phyloP scores from a whole-genome alignment of 805 yeast species.

The Yamadazyma nakazawae region DNA sequence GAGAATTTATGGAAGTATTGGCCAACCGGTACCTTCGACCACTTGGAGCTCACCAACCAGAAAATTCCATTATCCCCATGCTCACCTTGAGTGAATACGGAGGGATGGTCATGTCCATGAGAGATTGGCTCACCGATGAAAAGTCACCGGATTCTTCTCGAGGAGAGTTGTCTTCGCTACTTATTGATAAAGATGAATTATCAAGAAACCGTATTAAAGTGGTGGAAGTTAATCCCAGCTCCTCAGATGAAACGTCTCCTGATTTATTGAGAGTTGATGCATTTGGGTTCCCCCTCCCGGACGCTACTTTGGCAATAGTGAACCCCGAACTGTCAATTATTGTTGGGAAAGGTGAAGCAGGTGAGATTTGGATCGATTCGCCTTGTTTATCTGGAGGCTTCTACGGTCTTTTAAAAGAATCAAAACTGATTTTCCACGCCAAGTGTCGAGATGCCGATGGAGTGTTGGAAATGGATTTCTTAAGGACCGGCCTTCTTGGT shows the following conservation, averaged over 20 bases:
- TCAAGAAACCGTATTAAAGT: slow-evolving; percentile 70
- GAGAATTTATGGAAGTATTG: slow-evolving; percentile 86
- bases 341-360: slow-evolving; percentile 75
- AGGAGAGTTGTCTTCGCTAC: slow-evolving; percentile 56
- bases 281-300: slow-evolving; percentile 92
- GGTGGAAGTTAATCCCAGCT: slow-evolving; percentile 54
- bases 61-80: slow-evolving; percentile 81
- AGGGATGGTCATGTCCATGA: slow-evolving; percentile 87
- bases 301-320: slow-evolving; percentile 88
- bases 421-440: slow-evolving; percentile 77
- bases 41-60: slow-evolving; percentile 74
- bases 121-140: slow-evolving; percentile 79
- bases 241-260: slow-evolving; percentile 40
- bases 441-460: slow-evolving; percentile 73
- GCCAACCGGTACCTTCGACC: slow-evolving; percentile 90
- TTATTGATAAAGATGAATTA: slow-evolving; percentile 70
- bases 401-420: slow-evolving; percentile 66
- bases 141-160: slow-evolving; percentile 20
- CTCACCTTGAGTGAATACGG: slow-evolving; percentile 90
- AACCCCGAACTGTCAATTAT: slow-evolving; percentile 85
- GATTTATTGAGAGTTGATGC: slow-evolving; percentile 70
- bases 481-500: slow-evolving; percentile 89
- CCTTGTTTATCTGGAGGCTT: slow-evolving; percentile 89
- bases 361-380: slow-evolving; percentile 97
- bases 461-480: slow-evolving; percentile 66